phyloP scores from a whole-genome alignment of 345 rosid genomes.

The Salix koriyanagi region DNA sequence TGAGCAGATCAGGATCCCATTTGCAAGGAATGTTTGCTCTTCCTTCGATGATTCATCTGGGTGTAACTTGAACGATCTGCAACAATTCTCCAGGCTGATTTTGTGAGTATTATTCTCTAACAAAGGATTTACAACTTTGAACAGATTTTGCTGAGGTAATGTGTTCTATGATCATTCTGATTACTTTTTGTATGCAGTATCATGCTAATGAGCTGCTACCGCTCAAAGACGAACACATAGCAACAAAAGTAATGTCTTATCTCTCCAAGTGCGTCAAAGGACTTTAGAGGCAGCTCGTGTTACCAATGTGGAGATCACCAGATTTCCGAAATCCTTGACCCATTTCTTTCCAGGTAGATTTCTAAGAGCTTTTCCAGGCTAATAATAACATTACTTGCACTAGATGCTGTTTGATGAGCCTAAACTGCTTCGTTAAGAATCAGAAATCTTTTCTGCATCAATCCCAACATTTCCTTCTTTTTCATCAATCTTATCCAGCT shows the following conservation, averaged over 20 bases:
- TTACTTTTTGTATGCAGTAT: constrained; percentile 31
- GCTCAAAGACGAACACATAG: constrained; percentile 39
- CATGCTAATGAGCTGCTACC: constrained; percentile 45
- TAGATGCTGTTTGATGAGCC: not conserved
- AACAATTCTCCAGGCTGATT: constrained; percentile 46
- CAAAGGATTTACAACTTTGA: not conserved
- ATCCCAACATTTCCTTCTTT: not conserved
- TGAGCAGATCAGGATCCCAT: constrained; percentile 44
- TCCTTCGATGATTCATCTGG: constrained; percentile 42
- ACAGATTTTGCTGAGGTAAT: not conserved
- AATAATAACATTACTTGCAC: not conserved
- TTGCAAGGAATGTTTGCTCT: constrained; percentile 46
- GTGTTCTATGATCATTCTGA: not conserved
- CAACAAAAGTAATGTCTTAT: constrained; percentile 32
- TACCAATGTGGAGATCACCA: constrained; percentile 34
- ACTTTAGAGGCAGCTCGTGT: constrained; percentile 34
- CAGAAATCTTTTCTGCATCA: not conserved
- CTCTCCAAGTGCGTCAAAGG: constrained; percentile 44
- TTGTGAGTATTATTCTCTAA: constrained; percentile 32
- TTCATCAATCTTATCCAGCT: not conserved
- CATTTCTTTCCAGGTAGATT: constrained; percentile 58
- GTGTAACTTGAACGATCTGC: constrained; percentile 43
- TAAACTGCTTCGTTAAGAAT: not conserved
- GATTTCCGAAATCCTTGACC: constrained; percentile 45
- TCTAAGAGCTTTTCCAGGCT: not conserved